phyloP scores from a whole-genome alignment of 345 rosid species.

The Bruguiera parviflora region DNA sequence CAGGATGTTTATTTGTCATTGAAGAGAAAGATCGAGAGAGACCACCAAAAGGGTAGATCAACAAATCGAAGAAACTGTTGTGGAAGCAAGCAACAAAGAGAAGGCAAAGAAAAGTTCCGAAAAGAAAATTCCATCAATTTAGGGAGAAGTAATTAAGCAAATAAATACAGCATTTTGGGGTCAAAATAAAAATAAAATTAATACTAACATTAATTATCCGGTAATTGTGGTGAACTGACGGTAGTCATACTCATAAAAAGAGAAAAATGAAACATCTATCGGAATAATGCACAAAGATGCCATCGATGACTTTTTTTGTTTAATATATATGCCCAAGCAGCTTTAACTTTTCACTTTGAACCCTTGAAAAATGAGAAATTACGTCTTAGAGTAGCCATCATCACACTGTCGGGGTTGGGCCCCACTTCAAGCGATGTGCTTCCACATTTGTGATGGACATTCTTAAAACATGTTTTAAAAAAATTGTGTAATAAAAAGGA shows the following conservation, averaged over 20 bases:
- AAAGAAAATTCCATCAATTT: conserved; percentile 3
- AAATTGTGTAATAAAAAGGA: conserved; percentile 13
- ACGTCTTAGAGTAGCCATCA: conserved; percentile 26
- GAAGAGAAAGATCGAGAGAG: conserved; percentile 52
- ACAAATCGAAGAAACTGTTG: conserved; percentile 58
- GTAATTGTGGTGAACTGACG: conserved; percentile 5
- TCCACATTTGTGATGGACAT: conserved; percentile 45
- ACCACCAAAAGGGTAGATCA: conserved; percentile 58
- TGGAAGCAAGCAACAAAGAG: conserved; percentile 33
- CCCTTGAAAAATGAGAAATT: conserved; percentile 14
- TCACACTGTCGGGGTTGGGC: conserved; percentile 37
- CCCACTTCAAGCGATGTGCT: conserved; percentile 42
- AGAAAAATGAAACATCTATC: not conserved
- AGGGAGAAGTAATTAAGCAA: conserved; percentile 5
- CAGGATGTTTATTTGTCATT: conserved; percentile 47
- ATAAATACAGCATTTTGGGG: conserved; percentile 9
- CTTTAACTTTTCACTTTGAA: conserved; percentile 3
- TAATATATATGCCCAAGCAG: not conserved
- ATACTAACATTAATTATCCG: conserved; percentile 1
- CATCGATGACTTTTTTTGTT: not conserved
- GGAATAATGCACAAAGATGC: conserved; percentile 14
- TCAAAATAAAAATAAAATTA: conserved; percentile 11
- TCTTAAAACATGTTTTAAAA: conserved; percentile 34
- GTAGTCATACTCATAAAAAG: not conserved
- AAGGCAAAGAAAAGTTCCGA: conserved; percentile 34